Evolutionary conservation across 2,329 filamentous ascomycete species (phyloP).

Genomic region (Colletotrichum caudatum): DNA sequence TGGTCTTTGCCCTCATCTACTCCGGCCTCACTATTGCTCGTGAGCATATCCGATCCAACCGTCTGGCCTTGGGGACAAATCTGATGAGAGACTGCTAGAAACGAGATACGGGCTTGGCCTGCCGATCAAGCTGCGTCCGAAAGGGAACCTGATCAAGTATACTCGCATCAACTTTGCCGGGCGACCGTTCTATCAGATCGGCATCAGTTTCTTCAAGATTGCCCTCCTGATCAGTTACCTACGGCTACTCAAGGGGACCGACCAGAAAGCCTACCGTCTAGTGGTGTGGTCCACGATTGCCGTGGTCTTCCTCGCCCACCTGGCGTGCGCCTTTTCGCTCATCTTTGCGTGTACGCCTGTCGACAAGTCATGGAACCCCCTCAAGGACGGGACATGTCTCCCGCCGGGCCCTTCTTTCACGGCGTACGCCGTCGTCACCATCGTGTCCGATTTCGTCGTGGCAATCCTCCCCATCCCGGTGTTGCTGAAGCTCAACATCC

Average conservation of each 20-base stretch:
- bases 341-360: constrained; percentile 64
- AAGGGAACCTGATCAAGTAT: constrained; percentile 58
- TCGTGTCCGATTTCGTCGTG: constrained; percentile 63
- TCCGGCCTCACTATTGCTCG: constrained; percentile 63
- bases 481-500: constrained; percentile 61
- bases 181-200: constrained; percentile 66
- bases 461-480: constrained; percentile 64
- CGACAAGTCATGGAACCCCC: constrained; percentile 60
- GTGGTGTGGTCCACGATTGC: constrained; percentile 59
- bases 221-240: constrained; percentile 66
- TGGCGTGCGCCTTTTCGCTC: constrained; percentile 62
- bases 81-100: constrained; percentile 51
- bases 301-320: constrained; percentile 58
- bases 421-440: constrained; percentile 63
- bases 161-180: constrained; percentile 65
- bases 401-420: constrained; percentile 62
- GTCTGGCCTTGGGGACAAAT: not conserved
- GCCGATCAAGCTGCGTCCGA: constrained; percentile 57
- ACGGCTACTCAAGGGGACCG: constrained; percentile 62
- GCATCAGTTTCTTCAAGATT: constrained; percentile 69
- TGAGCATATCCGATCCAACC: constrained; percentile 47
- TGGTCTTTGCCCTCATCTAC: constrained; percentile 62
- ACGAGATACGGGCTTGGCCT: constrained; percentile 66
- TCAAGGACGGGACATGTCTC: constrained; percentile 57
- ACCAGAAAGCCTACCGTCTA: constrained; percentile 57